Base-by-base conservation (phyloP, 306 rosid genomes). In the Gillenia trifoliata region DNA sequence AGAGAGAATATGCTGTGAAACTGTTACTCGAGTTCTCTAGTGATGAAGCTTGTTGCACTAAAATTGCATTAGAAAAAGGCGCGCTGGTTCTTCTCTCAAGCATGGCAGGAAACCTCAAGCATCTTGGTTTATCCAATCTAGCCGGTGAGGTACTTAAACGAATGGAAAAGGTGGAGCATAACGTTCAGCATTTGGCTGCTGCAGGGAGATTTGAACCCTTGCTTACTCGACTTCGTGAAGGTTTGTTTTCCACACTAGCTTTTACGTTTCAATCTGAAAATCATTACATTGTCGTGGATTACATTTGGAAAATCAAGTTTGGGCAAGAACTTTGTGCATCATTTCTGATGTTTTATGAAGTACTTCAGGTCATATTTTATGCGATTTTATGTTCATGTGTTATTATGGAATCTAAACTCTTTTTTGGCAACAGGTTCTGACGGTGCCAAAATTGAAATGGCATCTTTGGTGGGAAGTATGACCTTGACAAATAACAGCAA, bases 161-260 rank as follows among this genome's bases (percentile, higher is more conserved):
- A 69, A 77, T 88, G 78, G 88, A 83, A 78, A 88, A 54, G 75
- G 80, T 82, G 75, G 85, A 86, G 61, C 83, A 71, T 73, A 86
- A 77, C 67, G 78, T 88, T 77, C 84, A 77, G 64, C 79, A 55
- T 75, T 79, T 88, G 67, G 88, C 92, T 29, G 86, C 73, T 22
- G 83, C 85, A 61, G 88, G 89, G 75, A 85, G 92, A 83, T 83
- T 88, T 75, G 87, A 76, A 38, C 89, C 92, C 43, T 81, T 88
- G 41, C 79, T 88, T 75, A 78, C 64, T 50, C 81, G 75, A 67
- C 77, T 85, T 45, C 78, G 75, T 77, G 80, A 72, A 75, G 89
- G 89, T 83, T 75, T 36, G 70, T 36, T 22, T 43, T 70, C 69
- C 22, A 30, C 30, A 30, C 30, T 55, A 40, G 11, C 68, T 73